Conservation (phyloP, 805 yeast genomes). For the Grigorovia transvaalensis region DNA sequence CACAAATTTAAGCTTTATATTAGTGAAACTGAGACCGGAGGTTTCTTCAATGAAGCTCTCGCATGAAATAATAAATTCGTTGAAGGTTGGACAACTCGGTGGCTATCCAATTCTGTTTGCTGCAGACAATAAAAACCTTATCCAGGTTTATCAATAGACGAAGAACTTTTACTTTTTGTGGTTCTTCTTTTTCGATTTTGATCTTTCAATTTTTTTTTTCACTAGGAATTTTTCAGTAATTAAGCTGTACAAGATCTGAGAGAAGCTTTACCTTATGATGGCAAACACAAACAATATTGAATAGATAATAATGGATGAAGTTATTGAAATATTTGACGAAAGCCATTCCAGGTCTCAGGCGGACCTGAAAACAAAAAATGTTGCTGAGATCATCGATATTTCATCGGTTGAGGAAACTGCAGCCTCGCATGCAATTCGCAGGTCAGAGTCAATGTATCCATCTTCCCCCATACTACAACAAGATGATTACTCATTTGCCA, state of each 20-base stretch:
- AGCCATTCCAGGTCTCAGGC: not conserved
- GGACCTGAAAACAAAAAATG: not conserved
- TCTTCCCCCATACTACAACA: conserved; percentile 1
- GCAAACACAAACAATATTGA: not conserved
- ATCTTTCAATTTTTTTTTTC: too few relatives aligned
- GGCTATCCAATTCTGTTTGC: not conserved
- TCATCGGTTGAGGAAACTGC: not conserved
- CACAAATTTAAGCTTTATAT: conserved; percentile 12
- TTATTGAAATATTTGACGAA: conserved; percentile 5
- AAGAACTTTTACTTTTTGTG: too few relatives aligned
- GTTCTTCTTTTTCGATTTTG: not conserved
- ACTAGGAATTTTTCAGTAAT: not conserved
- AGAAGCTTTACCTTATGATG: not conserved
- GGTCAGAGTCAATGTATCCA: not conserved
- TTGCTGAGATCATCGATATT: conserved; percentile 1
- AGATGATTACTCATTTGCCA: not conserved
- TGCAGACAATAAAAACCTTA: not conserved
- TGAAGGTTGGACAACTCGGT: not conserved
- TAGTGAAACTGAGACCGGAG: conserved; percentile 3
- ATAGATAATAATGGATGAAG: conserved; percentile 1
- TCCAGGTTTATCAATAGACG: conserved; percentile 2
- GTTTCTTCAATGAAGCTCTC: not conserved
- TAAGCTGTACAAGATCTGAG: not conserved
- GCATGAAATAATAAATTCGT: not conserved
- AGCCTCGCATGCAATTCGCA: not conserved